Evolutionary conservation across 1,139 yeast species (phyloP).

Genomic region (Kazachstania sp.): DNA sequence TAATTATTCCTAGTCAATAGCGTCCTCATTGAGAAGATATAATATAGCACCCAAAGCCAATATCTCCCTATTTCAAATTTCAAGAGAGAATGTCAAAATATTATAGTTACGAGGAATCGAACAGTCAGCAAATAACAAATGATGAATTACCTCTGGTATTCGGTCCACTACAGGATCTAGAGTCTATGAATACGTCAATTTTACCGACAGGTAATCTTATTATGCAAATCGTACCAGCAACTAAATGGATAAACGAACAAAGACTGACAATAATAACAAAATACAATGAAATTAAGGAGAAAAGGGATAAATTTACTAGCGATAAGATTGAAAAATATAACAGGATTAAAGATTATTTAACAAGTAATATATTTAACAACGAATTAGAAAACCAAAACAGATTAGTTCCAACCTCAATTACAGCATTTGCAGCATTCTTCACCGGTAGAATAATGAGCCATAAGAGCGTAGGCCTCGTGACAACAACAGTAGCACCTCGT

Average conservation of each 20-base stretch:
- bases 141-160: constrained; percentile 3
- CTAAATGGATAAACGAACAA: constrained; percentile 12
- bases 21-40: too few species aligned
- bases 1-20: too few species aligned
- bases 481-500: neutral
- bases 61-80: too few species aligned
- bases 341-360: constrained; percentile 10
- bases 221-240: constrained; percentile 15
- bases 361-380: constrained; percentile 18
- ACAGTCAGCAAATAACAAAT: neutral
- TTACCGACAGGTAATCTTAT: constrained; percentile 24
- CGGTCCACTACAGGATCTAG: neutral
- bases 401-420: constrained; percentile 19
- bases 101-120: neutral
- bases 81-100: constrained; percentile 1
- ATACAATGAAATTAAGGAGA: neutral
- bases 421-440: constrained; percentile 22
- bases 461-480: neutral
- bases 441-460: constrained; percentile 18
- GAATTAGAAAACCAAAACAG: constrained; percentile 15
- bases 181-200: constrained; percentile 6
- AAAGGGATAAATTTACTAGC: constrained; percentile 4
- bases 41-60: too few species aligned
- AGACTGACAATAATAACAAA: constrained; percentile 7
- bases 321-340: constrained; percentile 9